These are phyloP conservation scores for Hysterium pulicare DNA, from an alignment of 2,329 filamentous ascomycete species.

Conservation along the genomic window DNA sequence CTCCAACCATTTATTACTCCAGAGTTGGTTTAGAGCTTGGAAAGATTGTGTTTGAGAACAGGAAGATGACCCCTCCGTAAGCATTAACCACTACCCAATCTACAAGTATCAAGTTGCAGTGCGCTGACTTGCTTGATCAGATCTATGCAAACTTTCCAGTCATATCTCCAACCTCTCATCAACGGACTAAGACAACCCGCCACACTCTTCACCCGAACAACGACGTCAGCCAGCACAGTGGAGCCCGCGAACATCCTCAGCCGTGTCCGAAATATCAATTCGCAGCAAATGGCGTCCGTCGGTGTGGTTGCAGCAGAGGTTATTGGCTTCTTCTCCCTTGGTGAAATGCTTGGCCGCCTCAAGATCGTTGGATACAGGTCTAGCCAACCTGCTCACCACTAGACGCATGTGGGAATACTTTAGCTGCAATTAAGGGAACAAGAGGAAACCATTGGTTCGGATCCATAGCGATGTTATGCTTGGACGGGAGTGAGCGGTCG, in stretches of 20 bases:
- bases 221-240: slow-evolving; percentile 47
- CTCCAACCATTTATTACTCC: slow-evolving; percentile 86
- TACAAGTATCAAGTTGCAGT: slow-evolving; percentile 3
- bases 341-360: slow-evolving; percentile 92
- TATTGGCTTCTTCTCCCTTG: slow-evolving; percentile 95
- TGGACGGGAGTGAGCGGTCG: not conserved
- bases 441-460: not conserved
- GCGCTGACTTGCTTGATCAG: slow-evolving; percentile 48
- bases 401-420: slow-evolving; percentile 17
- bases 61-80: slow-evolving; percentile 95
- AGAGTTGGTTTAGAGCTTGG: slow-evolving; percentile 82
- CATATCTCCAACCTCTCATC: slow-evolving; percentile 74
- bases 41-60: slow-evolving; percentile 81
- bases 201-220: slow-evolving; percentile 51
- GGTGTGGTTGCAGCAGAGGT: slow-evolving; percentile 82
- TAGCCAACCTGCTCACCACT: slow-evolving; percentile 32
- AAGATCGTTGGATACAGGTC: slow-evolving; percentile 85
- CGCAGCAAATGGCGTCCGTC: slow-evolving; percentile 65
- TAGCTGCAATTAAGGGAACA: not conserved
- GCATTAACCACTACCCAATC: slow-evolving; percentile 32
- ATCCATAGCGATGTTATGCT: not conserved
- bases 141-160: slow-evolving; percentile 76
- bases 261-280: slow-evolving; percentile 66
- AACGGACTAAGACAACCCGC: slow-evolving; percentile 68
- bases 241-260: slow-evolving; percentile 55